phyloP scores from a whole-genome alignment of 140 eudicot species.

The Senecio squalidus region DNA sequence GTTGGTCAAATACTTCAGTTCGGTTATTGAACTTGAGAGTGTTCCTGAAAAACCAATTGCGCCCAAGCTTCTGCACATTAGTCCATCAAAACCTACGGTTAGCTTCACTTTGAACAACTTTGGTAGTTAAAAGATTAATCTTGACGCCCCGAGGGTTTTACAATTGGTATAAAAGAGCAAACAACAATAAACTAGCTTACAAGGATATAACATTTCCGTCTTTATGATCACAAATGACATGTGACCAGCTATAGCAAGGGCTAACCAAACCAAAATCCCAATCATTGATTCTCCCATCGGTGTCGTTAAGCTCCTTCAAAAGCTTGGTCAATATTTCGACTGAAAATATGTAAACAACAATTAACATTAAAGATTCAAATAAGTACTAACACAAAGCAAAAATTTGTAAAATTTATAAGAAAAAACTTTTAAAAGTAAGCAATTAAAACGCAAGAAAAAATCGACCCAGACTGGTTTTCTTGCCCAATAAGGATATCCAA shows the following conservation, averaged over 20 bases:
- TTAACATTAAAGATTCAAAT: no score
- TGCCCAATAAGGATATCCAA: neutral
- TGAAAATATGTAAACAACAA: no score
- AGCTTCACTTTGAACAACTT: neutral
- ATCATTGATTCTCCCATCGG: constrained; percentile 40
- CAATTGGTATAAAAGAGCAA: neutral
- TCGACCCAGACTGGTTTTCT: neutral
- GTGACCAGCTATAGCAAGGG: constrained; percentile 94
- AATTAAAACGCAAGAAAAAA: neutral
- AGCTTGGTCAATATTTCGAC: constrained; percentile 58
- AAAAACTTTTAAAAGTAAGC: no score
- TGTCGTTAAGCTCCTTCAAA: constrained; percentile 56
- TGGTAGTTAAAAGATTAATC: neutral
- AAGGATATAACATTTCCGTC: constrained; percentile 65
- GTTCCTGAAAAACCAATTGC: constrained; percentile 81
- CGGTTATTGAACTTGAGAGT: constrained; percentile 55
- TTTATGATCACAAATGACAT: constrained; percentile 58
- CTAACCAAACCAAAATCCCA: constrained; percentile 59
- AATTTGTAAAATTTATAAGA: no score
- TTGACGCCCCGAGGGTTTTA: no score
- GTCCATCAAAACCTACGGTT: neutral
- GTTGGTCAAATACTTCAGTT: constrained; percentile 56
- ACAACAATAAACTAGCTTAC: constrained; percentile 43
- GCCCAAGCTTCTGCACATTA: constrained; percentile 63
- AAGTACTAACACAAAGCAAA: no score